These are phyloP conservation scores for Penicillium polonicum DNA, from an alignment of 2,329 filamentous ascomycete genomes.

Conservation along the genomic window DNA sequence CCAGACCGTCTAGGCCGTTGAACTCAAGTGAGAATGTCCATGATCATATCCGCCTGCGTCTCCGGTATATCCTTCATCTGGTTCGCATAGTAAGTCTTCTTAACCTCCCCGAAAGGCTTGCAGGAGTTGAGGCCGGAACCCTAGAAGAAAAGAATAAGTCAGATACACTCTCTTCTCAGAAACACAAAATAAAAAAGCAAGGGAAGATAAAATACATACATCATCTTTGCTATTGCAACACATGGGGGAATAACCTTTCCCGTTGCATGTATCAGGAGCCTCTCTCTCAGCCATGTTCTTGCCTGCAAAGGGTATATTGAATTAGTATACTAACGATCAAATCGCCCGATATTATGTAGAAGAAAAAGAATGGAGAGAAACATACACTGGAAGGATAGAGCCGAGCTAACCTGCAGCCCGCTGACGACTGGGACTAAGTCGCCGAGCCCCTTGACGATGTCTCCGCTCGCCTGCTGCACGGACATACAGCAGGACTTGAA, in stretches of 20 bases:
- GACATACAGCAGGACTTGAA: slow-evolving; percentile 31
- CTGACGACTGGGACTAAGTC: slow-evolving; percentile 23
- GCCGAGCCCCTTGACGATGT: slow-evolving; percentile 19
- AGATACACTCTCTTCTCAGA: not conserved
- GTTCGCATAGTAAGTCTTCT: slow-evolving; percentile 22
- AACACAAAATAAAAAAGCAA: not conserved
- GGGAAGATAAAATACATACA: slow-evolving; percentile 7
- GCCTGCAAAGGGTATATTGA: slow-evolving; percentile 16
- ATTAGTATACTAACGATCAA: not conserved
- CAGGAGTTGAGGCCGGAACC: slow-evolving; percentile 15
- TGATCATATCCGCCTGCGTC: slow-evolving; percentile 16
- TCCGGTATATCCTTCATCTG: slow-evolving; percentile 4
- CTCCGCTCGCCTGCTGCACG: slow-evolving; percentile 17
- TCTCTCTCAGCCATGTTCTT: slow-evolving; percentile 17
- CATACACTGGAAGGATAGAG: slow-evolving; percentile 30
- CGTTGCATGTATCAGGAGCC: slow-evolving; percentile 18
- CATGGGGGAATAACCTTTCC: slow-evolving; percentile 24
- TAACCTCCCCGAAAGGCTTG: slow-evolving; percentile 24
- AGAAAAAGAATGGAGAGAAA: not conserved
- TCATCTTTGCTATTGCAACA: slow-evolving; percentile 21
- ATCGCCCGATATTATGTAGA: too few relatives aligned
- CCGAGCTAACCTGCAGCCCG: slow-evolving; percentile 24
- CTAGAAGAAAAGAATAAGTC: not conserved
- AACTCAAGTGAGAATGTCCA: slow-evolving; percentile 18
- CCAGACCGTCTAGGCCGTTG: not conserved